Percentiles rank a stretch among this genome's conserved stretches.
Conservation (phyloP, 2,329 filamentous ascomycete species). For the Alternaria viburni region DNA sequence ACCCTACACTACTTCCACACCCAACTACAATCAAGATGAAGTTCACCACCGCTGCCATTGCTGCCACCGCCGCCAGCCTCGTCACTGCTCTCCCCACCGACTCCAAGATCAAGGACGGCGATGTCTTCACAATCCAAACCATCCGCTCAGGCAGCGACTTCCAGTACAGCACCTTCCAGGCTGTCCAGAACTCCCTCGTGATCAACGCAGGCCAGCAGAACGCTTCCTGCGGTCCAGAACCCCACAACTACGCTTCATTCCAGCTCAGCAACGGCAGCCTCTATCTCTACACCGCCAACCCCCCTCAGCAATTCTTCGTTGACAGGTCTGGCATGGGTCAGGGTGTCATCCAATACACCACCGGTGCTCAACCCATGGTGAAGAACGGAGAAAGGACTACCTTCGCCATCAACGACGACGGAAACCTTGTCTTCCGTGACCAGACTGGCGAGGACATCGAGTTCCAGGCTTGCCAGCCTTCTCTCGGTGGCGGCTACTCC, state of each 20-base stretch:
- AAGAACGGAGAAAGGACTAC: slow-evolving; percentile 55
- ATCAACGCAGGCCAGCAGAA: slow-evolving; percentile 53
- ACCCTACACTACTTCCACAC: slow-evolving; percentile 31
- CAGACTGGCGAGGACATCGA: slow-evolving; percentile 36
- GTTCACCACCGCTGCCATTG: slow-evolving; percentile 9
- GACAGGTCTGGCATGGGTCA: slow-evolving; percentile 67
- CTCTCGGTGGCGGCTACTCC: slow-evolving; percentile 48
- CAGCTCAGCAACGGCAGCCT: slow-evolving; percentile 52
- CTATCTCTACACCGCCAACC: slow-evolving; percentile 56
- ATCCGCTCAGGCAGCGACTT: slow-evolving; percentile 59
- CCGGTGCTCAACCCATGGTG: slow-evolving; percentile 50
- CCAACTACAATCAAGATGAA: slow-evolving; percentile 5
- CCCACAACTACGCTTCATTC: slow-evolving; percentile 57
- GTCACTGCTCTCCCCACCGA: slow-evolving; percentile 13
- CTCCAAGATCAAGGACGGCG: slow-evolving; percentile 31
- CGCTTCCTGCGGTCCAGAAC: slow-evolving; percentile 54
- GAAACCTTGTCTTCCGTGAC: slow-evolving; percentile 54
- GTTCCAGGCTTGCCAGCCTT: slow-evolving; percentile 62
- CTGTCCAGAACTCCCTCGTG: slow-evolving; percentile 53
- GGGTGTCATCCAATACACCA: slow-evolving; percentile 61
- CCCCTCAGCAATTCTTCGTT: slow-evolving; percentile 59
- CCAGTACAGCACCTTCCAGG: slow-evolving; percentile 57
- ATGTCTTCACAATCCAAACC: slow-evolving; percentile 58
- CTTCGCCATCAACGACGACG: slow-evolving; percentile 55
- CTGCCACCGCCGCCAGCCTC: slow-evolving; percentile 1